phyloP scores from a whole-genome alignment of 208 protist species.

The Trichomonas vaginalis region DNA sequence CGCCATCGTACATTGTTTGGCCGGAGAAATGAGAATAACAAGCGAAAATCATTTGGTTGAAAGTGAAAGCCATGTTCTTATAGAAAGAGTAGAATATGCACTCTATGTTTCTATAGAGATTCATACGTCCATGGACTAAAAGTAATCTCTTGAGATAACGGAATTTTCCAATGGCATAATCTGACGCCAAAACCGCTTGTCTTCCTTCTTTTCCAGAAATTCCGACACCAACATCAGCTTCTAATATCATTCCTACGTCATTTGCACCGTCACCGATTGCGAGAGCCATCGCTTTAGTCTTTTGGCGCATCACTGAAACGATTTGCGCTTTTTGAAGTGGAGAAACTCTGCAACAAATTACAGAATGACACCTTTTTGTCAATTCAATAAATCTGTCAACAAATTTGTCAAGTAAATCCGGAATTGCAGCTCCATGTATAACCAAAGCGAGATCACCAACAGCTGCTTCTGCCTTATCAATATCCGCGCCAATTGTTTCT shows the following conservation, averaged over 20 bases:
- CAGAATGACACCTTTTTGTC: conserved; percentile 18
- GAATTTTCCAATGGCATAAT: conserved; percentile 73
- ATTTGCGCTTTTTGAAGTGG: conserved; percentile 30
- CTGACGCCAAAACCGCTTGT: conserved; percentile 43
- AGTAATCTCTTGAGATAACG: conserved; percentile 65
- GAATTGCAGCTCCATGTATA: background rate
- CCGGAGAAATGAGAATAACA: conserved; percentile 27
- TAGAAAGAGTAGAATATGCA: conserved; percentile 89
- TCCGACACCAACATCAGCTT: conserved; percentile 28
- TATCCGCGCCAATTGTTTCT: background rate
- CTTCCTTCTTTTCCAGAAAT: conserved; percentile 39
- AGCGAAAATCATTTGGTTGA: conserved; percentile 29
- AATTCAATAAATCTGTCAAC: conserved; percentile 19
- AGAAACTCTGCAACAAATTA: conserved; percentile 29
- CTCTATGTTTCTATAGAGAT: conserved; percentile 63
- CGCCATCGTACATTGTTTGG: conserved; percentile 27
- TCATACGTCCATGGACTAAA: conserved; percentile 74
- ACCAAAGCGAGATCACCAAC: background rate
- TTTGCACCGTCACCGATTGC: conserved; percentile 44
- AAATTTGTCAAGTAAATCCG: background rate
- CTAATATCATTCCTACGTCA: conserved; percentile 43
- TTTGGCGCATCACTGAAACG: conserved; percentile 9
- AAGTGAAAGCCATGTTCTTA: conserved; percentile 50
- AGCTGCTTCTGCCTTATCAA: background rate
- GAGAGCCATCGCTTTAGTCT: conserved; percentile 18